Evolutionary conservation across 768 basidiomycete genomes (phyloP).

Genomic region (Tulasnella sp.): DNA sequence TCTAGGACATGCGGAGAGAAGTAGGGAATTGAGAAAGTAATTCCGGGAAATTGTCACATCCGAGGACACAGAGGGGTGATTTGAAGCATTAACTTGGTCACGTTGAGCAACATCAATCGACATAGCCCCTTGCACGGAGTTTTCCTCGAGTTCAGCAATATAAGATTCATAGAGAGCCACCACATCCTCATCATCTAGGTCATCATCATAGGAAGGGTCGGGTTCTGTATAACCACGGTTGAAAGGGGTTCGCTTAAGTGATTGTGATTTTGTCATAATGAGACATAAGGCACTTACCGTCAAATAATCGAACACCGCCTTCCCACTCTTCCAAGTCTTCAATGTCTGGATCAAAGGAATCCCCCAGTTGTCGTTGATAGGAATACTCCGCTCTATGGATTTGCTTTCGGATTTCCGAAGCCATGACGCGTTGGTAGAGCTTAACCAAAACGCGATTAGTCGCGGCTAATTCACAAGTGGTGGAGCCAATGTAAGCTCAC

Average conservation of each 20-base stretch:
- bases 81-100: not conserved
- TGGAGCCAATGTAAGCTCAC: not conserved
- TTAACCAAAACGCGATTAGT: not conserved
- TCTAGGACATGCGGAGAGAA: not conserved
- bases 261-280: not conserved
- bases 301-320: not conserved
- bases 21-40: slow-evolving; percentile 10
- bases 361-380: slow-evolving; percentile 12
- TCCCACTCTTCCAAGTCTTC: slow-evolving; percentile 15
- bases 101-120: not conserved
- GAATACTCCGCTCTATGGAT: not conserved
- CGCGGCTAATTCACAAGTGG: not conserved
- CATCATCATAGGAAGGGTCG: not conserved
- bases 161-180: slow-evolving; percentile 4
- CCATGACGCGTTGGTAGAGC: slow-evolving; percentile 10
- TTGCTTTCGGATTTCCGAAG: slow-evolving; percentile 5
- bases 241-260: not conserved
- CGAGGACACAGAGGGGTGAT: not conserved
- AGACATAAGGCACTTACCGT: not conserved
- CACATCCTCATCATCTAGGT: slow-evolving; percentile 2
- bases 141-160: not conserved
- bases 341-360: slow-evolving; percentile 15
- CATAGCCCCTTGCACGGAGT: not conserved
- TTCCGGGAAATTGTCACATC: not conserved
- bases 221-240: no score